Base-by-base conservation (phyloP, 2,329 filamentous ascomycete genomes). In the Phaeosphaeriaceae sp. region DNA sequence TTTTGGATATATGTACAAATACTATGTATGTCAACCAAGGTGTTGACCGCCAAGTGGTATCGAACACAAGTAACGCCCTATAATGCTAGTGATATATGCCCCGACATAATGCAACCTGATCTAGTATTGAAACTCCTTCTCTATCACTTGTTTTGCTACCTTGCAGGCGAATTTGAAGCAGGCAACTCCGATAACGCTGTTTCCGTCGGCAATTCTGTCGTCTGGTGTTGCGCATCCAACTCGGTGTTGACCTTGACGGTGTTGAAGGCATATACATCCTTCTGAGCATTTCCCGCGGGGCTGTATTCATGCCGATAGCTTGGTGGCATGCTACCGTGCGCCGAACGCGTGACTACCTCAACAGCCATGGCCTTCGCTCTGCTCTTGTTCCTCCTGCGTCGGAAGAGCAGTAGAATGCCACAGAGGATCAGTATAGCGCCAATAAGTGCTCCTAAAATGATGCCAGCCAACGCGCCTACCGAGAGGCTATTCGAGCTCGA, bases 381-480 rank as follows among this genome's bases (percentile, higher is more conserved):
- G 25, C 31, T 54, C 24, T 54, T 57, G 27, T 64, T 66, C 41
- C 59, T 61, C 33, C 51, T 52, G 24, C 58, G 47, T 11, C 58
- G 49, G 21, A 68, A 58, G n/a, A 66, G 48, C 3, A 68, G 20
- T 2, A 69, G 57, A 11, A 68, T 56, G 2, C 51, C 56, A 11
- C 53, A 56, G 15, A 70, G 62, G 1, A 66, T 24, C 0, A 59
- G 31, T n/a, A 56, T 59, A 19, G 65, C 60, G 40, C 45, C 56
- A 19, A 63, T 31, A 22, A 70, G 60, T 1, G 25, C 65, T 17
- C 61, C 63, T 19, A 69, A 57, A 2, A 63, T 62, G 21, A 67
- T 62, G 11, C 63, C 66, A 1, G 66, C 65, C 11, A 68, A 56
- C 9, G 51, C 64, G 27, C 65, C 65, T 41, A 53, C 57, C 10